Evolutionary conservation across 169 alveolate species (phyloP), one percentile per base, ranked within the genome.

Genomic region (Plasmodium reichenowi): DNA sequence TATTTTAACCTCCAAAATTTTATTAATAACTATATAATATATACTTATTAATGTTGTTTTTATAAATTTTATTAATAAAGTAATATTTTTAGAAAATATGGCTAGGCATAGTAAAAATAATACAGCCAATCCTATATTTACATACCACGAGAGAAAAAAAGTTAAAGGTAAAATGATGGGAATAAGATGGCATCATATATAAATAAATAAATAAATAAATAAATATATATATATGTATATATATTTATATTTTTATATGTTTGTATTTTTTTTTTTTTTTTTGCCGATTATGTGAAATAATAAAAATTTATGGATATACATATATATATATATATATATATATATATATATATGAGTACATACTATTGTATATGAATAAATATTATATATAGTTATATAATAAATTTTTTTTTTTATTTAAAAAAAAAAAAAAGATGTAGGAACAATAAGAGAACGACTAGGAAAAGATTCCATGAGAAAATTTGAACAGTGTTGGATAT

Each of bases 401-500:
- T 52, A 12, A 52, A 12, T 52, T 52, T 52, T 17, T 52, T 1
- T 13, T 13, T 15, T 13, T 15, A 4, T 32, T 32, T 32, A 32
- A 4, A 4, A 4, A 32, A 32, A 32, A 32, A 32, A 32, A 4
- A 32, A 38, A 93, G 97, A 95, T 38, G 97, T 94, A 89, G 97
- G 98, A 8, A 96, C 98, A 29, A 86, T 91, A 47, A 94, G 88
- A 73, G 96, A 94, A 76, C 94, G 98, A 86, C 88, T 98, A 58
- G 99, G 99, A 80, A 72, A 96, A 70, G 97, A 97, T 45, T 96
- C 98, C 50, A 95, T 95, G 96, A 93, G 98, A 38, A 78, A 89
- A 47, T 97, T 97, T 66, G 98, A 97, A 63, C 95, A 94, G 74
- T 98, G 99, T 67, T 96, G 97, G 97, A 93, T 98, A 43, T 98